Percentiles rank a stretch among this genome's conserved stretches.
phyloP scores from a whole-genome alignment of 1,284 basidiomycete species.

The Ceratobasidium sp. region DNA sequence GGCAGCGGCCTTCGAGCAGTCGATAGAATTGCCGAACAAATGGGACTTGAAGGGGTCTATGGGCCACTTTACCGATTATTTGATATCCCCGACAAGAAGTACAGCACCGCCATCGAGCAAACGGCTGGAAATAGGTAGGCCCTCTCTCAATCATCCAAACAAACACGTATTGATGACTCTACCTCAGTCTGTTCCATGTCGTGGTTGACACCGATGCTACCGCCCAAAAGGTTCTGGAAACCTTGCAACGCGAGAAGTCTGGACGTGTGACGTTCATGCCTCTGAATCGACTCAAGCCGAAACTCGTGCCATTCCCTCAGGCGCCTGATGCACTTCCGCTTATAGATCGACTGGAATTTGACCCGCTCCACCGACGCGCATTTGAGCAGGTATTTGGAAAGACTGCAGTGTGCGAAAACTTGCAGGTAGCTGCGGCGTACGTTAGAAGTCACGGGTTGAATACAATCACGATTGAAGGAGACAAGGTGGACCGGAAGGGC shows the following conservation, averaged over 20 bases:
- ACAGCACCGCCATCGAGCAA: constrained; percentile 93
- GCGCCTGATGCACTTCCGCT: constrained; percentile 91
- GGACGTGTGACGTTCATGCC: constrained; percentile 99
- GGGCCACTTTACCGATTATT: constrained; percentile 96
- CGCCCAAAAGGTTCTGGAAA: constrained; percentile 87
- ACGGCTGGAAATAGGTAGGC: constrained; percentile 92
- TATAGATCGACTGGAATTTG: constrained; percentile 86
- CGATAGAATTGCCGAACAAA: constrained; percentile 81
- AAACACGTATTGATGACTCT: constrained; percentile 2
- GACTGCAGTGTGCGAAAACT: constrained; percentile 94
- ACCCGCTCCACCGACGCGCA: constrained; percentile 80
- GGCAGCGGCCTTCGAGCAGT: constrained; percentile 88
- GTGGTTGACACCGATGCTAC: constrained; percentile 97
- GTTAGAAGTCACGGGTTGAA: constrained; percentile 95
- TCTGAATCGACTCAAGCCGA: constrained; percentile 93
- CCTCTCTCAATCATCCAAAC: neutral
- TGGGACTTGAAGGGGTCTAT: constrained; percentile 82
- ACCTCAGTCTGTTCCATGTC: constrained; percentile 96
- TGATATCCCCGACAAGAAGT: constrained; percentile 88
- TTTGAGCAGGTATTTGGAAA: constrained; percentile 99
- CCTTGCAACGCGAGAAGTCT: constrained; percentile 92
- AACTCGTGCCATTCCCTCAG: constrained; percentile 75
- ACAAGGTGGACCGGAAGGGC: constrained; percentile 97
- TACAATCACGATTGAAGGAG: constrained; percentile 97
- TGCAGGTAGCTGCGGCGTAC: constrained; percentile 93